Evolutionary conservation across 495 filamentous ascomycete species (phyloP).

Genomic region (Neurospora discreta): DNA sequence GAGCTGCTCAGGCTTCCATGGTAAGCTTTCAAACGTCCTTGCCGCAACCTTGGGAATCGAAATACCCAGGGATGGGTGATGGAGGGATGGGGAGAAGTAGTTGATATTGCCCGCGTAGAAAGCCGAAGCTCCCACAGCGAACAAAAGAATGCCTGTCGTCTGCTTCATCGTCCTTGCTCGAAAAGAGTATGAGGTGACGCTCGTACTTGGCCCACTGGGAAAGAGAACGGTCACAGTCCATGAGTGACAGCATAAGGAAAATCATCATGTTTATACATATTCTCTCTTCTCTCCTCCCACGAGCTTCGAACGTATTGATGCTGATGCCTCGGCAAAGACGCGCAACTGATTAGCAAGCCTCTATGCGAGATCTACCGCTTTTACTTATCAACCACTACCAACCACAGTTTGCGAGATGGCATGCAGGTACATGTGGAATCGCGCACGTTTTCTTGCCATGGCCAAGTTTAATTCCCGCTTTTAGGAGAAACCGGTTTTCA

Average conservation of each 20-base stretch:
- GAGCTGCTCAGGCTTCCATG: conserved; percentile 30
- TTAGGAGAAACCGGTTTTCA: not conserved
- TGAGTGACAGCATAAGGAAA: not conserved
- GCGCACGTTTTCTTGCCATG: not conserved
- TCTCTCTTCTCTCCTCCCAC: not conserved
- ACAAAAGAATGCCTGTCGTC: not conserved
- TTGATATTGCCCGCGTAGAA: conserved; percentile 42
- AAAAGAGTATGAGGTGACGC: not conserved
- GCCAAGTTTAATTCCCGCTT: not conserved
- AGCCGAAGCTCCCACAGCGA: conserved; percentile 8
- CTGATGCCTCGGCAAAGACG: not conserved
- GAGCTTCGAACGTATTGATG: not conserved
- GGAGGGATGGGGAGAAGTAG: conserved; percentile 46
- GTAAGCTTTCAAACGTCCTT: conserved; percentile 22
- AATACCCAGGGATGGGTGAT: conserved; percentile 46
- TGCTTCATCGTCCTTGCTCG: not conserved
- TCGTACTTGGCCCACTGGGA: not conserved
- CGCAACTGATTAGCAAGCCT: not conserved
- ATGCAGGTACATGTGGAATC: not conserved
- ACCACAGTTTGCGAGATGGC: not conserved
- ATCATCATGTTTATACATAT: not conserved
- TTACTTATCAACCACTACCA: not conserved
- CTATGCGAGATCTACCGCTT: not conserved
- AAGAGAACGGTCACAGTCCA: not conserved
- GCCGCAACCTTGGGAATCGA: conserved; percentile 35